phyloP scores from a whole-genome alignment of 2,329 filamentous ascomycete genomes.

The Pseudogymnoascus sp. region DNA sequence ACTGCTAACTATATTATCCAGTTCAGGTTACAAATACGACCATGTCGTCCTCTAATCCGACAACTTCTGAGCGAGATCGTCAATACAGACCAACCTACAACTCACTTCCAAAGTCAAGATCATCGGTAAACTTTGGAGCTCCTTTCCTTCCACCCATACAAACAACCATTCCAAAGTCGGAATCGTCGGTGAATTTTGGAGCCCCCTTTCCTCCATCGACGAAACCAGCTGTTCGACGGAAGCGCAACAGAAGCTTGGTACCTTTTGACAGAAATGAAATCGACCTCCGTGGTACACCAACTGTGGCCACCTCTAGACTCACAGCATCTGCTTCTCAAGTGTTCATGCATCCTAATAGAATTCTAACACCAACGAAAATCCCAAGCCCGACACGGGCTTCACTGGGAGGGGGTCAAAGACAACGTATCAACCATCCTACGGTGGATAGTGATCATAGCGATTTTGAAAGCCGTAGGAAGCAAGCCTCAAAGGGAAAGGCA shows the following conservation, averaged over 20 bases:
- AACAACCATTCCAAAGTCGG: not conserved
- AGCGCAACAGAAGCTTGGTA: constrained; percentile 18
- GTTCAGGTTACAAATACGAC: not conserved
- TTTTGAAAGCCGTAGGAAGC: not conserved
- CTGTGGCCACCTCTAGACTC: constrained; percentile 18
- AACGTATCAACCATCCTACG: not conserved
- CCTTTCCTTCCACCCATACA: constrained; percentile 7
- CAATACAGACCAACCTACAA: constrained; percentile 12
- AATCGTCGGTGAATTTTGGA: not conserved
- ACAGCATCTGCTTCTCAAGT: constrained; percentile 19
- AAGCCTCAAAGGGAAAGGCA: constrained; percentile 3
- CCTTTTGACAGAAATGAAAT: constrained; percentile 16
- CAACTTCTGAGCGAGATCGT: not conserved
- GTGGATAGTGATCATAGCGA: not conserved
- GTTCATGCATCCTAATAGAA: not conserved
- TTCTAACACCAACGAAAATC: not conserved
- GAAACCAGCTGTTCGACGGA: constrained; percentile 7
- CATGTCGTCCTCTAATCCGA: not conserved
- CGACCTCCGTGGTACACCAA: constrained; percentile 17
- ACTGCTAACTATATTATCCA: not conserved
- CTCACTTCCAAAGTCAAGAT: not conserved
- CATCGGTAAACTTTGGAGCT: constrained; percentile 2
- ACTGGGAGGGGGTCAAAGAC: not conserved
- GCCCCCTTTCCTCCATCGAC: not conserved
- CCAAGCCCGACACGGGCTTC: not conserved